Evolutionary conservation across 805 yeast genomes (phyloP).

Genomic region (Ogataea allantospora): DNA sequence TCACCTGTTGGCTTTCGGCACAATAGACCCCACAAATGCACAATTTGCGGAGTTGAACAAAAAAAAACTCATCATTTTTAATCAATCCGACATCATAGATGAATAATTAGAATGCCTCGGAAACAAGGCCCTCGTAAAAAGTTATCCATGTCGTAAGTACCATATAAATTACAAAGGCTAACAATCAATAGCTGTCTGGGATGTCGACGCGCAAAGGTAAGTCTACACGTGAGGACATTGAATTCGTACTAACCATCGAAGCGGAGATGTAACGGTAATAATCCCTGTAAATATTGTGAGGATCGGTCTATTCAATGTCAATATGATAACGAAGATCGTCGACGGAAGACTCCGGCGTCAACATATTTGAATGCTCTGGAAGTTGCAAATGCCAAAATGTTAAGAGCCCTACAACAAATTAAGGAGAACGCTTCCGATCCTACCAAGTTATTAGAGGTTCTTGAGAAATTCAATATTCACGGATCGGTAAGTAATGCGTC

Average conservation of each 20-base stretch:
- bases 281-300: slow-evolving; percentile 9
- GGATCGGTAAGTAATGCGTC: too few relatives aligned
- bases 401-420: slow-evolving; percentile 2
- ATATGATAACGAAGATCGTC: slow-evolving; percentile 9
- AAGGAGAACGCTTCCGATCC: slow-evolving; percentile 3
- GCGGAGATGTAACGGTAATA: slow-evolving; percentile 12
- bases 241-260: slow-evolving; percentile 3
- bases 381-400: slow-evolving; percentile 8
- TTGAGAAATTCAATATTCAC: background rate
- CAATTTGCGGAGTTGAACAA: background rate
- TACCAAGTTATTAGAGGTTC: background rate
- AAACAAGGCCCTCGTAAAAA: slow-evolving; percentile 13
- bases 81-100: too few relatives aligned
- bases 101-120: slow-evolving; percentile 13
- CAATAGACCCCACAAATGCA: background rate
- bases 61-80: slow-evolving; percentile 11
- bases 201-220: slow-evolving; percentile 10
- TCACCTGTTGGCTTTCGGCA: background rate
- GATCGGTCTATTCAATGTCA: slow-evolving; percentile 1
- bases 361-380: slow-evolving; percentile 14
- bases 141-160: slow-evolving; percentile 12
- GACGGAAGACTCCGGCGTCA: slow-evolving; percentile 9
- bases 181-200: slow-evolving; percentile 4
- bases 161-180: background rate
- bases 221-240: background rate